Evolutionary conservation across 805 yeast species (phyloP).

Genomic region (Lachancea sp.): DNA sequence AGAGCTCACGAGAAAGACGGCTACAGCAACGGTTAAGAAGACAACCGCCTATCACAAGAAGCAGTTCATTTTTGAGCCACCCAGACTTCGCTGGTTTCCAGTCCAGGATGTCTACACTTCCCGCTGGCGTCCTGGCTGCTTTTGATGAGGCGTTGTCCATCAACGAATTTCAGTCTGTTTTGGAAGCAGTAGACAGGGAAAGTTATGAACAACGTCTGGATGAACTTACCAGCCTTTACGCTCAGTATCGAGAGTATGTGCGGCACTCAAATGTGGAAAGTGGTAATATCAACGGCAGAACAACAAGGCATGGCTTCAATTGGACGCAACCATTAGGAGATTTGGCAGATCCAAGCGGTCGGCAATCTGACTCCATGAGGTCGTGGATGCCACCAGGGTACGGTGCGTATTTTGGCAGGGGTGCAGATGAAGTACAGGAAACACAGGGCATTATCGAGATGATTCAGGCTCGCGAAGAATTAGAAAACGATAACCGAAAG

Average conservation of each 20-base stretch:
- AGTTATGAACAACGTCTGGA: slow-evolving; percentile 18
- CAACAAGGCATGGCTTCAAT: not conserved
- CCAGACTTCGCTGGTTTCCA: slow-evolving; percentile 15
- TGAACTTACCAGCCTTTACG: slow-evolving; percentile 19
- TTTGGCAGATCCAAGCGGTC: not conserved
- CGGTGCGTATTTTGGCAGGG: not conserved
- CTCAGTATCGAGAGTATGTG: slow-evolving; percentile 18
- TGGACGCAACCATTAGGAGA: not conserved
- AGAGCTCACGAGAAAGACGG: slow-evolving; percentile 1
- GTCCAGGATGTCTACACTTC: slow-evolving; percentile 15
- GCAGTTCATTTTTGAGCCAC: not conserved
- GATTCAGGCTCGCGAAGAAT: slow-evolving; percentile 32
- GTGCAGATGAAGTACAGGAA: slow-evolving; percentile 15
- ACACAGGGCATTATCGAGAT: slow-evolving; percentile 30
- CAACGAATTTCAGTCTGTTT: slow-evolving; percentile 20
- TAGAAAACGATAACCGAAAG: slow-evolving; percentile 24
- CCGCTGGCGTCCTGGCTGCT: slow-evolving; percentile 21
- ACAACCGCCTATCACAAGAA: not conserved
- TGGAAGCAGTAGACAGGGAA: slow-evolving; percentile 20
- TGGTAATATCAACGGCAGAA: slow-evolving; percentile 1
- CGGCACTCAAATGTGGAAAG: not conserved
- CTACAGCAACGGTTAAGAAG: slow-evolving; percentile 9
- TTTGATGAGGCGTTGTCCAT: slow-evolving; percentile 23
- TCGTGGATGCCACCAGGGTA: not conserved
- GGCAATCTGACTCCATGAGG: not conserved